Percentiles rank a stretch among this genome's conserved stretches.
Evolutionary conservation across 2,329 filamentous ascomycete species (phyloP).

Genomic region (Cadophora gregata): DNA sequence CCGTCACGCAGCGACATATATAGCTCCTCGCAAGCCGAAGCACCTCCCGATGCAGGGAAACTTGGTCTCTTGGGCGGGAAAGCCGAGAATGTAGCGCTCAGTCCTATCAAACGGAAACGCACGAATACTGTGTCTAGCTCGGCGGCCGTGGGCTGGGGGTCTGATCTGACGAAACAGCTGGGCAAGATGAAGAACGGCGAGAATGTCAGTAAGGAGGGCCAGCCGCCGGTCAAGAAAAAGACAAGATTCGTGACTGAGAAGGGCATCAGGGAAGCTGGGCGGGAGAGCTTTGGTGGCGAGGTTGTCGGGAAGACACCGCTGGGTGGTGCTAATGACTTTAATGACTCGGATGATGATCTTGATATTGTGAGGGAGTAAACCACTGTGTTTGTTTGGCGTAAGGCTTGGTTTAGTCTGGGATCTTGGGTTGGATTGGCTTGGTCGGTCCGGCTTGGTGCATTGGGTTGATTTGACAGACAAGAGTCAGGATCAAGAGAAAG

Average conservation of each 20-base stretch:
- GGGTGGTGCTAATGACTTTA: conserved; percentile 33
- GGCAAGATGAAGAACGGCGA: conserved; percentile 67
- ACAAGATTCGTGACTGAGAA: conserved; percentile 81
- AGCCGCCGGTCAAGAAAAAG: conserved; percentile 64
- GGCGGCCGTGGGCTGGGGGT: conserved; percentile 61
- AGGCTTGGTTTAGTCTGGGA: neutral
- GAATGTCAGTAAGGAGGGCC: conserved; percentile 45
- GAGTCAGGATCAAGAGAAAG: neutral
- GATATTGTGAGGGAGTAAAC: conserved; percentile 41
- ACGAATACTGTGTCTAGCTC: conserved; percentile 41
- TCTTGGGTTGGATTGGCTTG: neutral
- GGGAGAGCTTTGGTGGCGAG: conserved; percentile 72
- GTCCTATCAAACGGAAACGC: conserved; percentile 67
- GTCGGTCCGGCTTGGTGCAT: neutral
- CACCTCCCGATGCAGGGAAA: conserved; percentile 51
- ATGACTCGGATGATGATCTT: conserved; percentile 43
- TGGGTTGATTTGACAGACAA: neutral
- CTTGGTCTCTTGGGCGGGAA: conserved; percentile 52
- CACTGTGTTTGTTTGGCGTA: neutral
- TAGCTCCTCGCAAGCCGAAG: conserved; percentile 29
- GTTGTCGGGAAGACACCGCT: conserved; percentile 36
- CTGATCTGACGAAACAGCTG: conserved; percentile 60
- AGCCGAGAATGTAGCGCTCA: conserved; percentile 57
- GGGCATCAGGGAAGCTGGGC: conserved; percentile 77
- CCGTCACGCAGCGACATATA: conserved; percentile 20